Conservation (phyloP, 225 moss, liverwort and hornwort genomes). For the Thuidium tamariscinum region DNA sequence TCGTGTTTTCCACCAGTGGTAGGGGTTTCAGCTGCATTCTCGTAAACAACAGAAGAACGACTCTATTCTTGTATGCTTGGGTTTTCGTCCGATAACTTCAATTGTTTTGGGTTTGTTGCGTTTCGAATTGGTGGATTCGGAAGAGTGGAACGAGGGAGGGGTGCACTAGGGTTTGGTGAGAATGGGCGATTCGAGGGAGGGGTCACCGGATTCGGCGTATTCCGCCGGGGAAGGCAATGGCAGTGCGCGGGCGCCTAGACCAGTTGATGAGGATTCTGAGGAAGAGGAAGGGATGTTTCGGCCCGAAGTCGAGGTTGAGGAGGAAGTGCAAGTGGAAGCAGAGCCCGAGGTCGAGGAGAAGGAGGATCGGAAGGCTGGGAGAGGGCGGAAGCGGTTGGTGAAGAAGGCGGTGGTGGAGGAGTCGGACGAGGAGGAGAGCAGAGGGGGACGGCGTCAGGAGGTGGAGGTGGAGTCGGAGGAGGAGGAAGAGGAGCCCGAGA, state of each 20-base stretch:
- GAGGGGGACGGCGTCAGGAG: conserved; percentile 11
- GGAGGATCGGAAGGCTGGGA: conserved; percentile 6
- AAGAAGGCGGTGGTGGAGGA: conserved; percentile 49
- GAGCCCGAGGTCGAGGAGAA: conserved; percentile 5
- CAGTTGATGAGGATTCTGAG: conserved; percentile 9
- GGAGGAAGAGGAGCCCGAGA: conserved; percentile 21
- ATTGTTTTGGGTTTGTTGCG: neutral
- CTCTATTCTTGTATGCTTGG: neutral
- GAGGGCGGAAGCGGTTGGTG: conserved; percentile 55
- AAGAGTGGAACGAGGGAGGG: neutral
- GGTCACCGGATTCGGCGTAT: conserved; percentile 23
- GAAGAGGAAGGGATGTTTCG: conserved; percentile 19
- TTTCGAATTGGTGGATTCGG: neutral
- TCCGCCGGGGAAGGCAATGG: conserved; percentile 19
- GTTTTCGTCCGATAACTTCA: neutral
- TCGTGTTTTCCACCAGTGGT: neutral
- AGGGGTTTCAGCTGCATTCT: neutral
- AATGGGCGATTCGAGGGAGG: conserved; percentile 23
- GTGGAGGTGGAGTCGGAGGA: conserved; percentile 33
- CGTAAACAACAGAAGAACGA: too few species aligned
- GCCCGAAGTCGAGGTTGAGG: neutral
- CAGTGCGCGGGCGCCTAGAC: neutral
- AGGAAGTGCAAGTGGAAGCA: neutral
- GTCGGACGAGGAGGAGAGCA: conserved; percentile 20
- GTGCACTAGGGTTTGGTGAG: neutral